These are phyloP conservation scores for Fusarium sublunatum DNA, from an alignment of 2,329 filamentous ascomycete species.

Conservation along the genomic window DNA sequence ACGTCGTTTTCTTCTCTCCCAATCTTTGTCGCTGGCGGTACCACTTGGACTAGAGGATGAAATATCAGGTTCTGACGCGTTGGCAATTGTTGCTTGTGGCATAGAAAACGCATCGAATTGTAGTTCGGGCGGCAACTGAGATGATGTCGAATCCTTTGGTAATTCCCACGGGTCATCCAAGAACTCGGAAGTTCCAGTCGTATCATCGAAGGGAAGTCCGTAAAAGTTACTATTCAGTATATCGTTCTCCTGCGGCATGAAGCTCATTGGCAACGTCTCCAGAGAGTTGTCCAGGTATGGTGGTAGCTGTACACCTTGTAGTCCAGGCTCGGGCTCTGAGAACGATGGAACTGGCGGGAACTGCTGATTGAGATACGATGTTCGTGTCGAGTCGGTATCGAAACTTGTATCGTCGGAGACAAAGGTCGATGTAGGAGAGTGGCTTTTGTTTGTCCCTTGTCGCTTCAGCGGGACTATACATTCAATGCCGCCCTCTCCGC, in stretches of 20 bases:
- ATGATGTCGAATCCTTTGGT: constrained; percentile 1
- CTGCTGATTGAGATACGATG: constrained; percentile 5
- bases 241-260: not conserved
- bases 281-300: constrained; percentile 4
- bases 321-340: not conserved
- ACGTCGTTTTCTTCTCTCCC: constrained; percentile 6
- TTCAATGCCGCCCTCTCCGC: constrained; percentile 12
- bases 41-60: not conserved
- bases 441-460: not conserved
- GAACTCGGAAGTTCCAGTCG: not conserved
- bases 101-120: not conserved
- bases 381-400: constrained; percentile 4
- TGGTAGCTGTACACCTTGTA: not conserved
- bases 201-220: constrained; percentile 3
- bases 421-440: not conserved
- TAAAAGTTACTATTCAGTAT: not conserved
- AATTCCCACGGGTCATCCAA: constrained; percentile 4
- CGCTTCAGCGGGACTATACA: constrained; percentile 10
- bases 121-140: not conserved
- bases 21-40: not conserved
- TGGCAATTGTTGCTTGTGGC: constrained; percentile 1
- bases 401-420: not conserved
- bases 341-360: constrained; percentile 6
- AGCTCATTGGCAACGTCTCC: constrained; percentile 3
- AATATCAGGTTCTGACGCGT: not conserved